Conservation (phyloP, 257 asterid species). For the Rhazya stricta region DNA sequence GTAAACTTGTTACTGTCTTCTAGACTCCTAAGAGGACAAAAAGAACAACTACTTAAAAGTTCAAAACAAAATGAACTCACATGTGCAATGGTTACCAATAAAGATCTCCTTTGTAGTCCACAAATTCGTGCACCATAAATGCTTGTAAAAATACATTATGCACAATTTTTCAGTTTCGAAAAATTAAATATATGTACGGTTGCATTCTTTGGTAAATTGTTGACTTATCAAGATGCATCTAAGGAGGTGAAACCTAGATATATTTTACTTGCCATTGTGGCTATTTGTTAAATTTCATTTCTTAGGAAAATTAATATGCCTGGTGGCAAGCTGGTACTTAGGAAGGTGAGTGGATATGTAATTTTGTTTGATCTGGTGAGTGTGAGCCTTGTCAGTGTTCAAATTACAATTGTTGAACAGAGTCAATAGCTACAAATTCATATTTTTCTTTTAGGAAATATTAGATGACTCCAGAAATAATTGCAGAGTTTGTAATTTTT, state of each 20-base stretch:
- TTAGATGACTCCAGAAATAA: neutral
- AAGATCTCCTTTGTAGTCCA: neutral
- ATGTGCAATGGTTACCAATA: neutral
- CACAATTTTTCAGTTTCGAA: neutral
- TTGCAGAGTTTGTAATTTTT: too few relatives aligned
- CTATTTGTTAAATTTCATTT: neutral
- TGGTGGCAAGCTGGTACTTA: too few relatives aligned
- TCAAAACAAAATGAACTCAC: neutral
- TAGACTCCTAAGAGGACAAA: neutral
- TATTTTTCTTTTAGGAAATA: neutral
- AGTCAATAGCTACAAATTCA: neutral
- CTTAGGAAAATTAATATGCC: neutral
- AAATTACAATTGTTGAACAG: constrained; percentile 4
- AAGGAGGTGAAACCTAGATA: neutral
- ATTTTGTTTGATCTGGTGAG: neutral
- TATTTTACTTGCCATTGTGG: too few relatives aligned
- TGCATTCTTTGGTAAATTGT: neutral
- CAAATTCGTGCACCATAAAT: neutral
- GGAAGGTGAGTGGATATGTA: too few relatives aligned
- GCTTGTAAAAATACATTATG: neutral
- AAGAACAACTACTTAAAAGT: too few relatives aligned
- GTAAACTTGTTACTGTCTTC: neutral
- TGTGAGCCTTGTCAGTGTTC: neutral
- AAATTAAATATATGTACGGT: too few relatives aligned
- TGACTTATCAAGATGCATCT: neutral